phyloP scores from a whole-genome alignment of 2,329 filamentous ascomycete genomes.

The Sphaerulina musiva region DNA sequence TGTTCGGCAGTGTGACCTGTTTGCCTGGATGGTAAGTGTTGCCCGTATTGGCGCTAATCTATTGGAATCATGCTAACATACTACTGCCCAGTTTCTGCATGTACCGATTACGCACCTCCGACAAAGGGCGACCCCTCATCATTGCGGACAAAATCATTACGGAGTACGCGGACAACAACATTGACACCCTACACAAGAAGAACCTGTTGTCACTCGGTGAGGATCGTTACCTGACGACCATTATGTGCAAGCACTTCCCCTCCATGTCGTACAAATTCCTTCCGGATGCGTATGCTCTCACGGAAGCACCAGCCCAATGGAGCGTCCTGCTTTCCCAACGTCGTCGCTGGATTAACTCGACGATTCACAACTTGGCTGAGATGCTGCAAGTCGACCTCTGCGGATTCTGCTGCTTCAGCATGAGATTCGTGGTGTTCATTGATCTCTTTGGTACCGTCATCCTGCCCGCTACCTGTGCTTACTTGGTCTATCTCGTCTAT shows the following conservation, averaged over 20 bases:
- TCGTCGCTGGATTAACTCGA: conserved; percentile 99
- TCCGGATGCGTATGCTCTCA: conserved; percentile 84
- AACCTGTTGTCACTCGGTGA: conserved; percentile 90
- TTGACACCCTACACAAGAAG: conserved; percentile 93
- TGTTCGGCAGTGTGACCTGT: conserved; percentile 97
- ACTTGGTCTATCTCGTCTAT: conserved; percentile 85
- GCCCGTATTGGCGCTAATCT: neutral
- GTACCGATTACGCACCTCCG: conserved; percentile 90
- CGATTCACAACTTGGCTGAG: conserved; percentile 91
- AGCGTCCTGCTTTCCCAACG: conserved; percentile 91
- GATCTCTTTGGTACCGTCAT: conserved; percentile 88
- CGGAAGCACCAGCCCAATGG: conserved; percentile 90
- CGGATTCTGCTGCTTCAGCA: conserved; percentile 98
- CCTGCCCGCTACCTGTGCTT: conserved; percentile 82
- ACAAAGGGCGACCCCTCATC: conserved; percentile 89
- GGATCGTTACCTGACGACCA: conserved; percentile 91
- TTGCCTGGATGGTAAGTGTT: conserved; percentile 88
- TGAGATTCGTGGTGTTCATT: conserved; percentile 95
- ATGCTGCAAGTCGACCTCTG: conserved; percentile 88
- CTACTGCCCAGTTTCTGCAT: conserved; percentile 80
- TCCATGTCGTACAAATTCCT: conserved; percentile 95
- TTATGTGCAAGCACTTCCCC: conserved; percentile 98
- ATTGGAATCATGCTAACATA: conserved; percentile 37
- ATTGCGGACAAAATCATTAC: conserved; percentile 81
- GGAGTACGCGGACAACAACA: conserved; percentile 81